A percentile compares a stretch with the other conserved stretches of the same genome.
phyloP scores from a whole-genome alignment of 768 basidiomycete species.

The Mycena leptocephala region DNA sequence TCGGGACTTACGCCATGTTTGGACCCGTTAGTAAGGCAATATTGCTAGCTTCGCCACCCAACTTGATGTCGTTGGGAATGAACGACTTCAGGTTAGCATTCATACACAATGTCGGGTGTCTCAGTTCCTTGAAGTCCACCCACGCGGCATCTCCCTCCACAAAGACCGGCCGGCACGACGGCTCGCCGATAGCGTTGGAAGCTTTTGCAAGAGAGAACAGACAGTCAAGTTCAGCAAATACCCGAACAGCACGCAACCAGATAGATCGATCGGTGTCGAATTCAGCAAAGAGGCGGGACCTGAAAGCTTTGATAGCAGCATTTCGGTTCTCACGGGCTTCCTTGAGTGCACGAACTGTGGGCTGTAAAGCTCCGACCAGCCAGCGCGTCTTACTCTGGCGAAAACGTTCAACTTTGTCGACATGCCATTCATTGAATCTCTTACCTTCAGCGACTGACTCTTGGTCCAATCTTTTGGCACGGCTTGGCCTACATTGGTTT shows the following conservation, averaged over 20 bases:
- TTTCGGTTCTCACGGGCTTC: slow-evolving; percentile 94
- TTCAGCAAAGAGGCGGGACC: slow-evolving; percentile 82
- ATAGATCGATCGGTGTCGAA: slow-evolving; percentile 86
- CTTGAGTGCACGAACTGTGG: slow-evolving; percentile 86
- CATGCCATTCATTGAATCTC: slow-evolving; percentile 12
- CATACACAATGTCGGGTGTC: slow-evolving; percentile 90
- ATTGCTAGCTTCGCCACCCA: slow-evolving; percentile 84
- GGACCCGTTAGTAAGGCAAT: slow-evolving; percentile 94
- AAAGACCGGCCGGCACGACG: slow-evolving; percentile 93
- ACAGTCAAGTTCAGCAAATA: slow-evolving; percentile 97
- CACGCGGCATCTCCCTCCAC: slow-evolving; percentile 86
- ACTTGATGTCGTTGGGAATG: slow-evolving; percentile 93
- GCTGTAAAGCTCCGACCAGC: slow-evolving; percentile 79
- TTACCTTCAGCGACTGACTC: slow-evolving; percentile 84
- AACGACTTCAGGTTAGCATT: slow-evolving; percentile 78
- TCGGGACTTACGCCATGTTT: slow-evolving; percentile 84
- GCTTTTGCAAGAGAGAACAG: slow-evolving; percentile 93
- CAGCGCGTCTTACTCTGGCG: slow-evolving; percentile 82
- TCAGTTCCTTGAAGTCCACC: slow-evolving; percentile 89
- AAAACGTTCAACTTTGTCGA: neutral
- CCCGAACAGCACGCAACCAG: slow-evolving; percentile 89
- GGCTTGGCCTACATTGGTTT: slow-evolving; percentile 74
- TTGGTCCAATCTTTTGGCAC: slow-evolving; percentile 89
- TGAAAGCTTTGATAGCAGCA: slow-evolving; percentile 88
- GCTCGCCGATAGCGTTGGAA: slow-evolving; percentile 92